Conservation (phyloP, 75 land plant genomes). For the Adiantum capillusveneris region DNA sequence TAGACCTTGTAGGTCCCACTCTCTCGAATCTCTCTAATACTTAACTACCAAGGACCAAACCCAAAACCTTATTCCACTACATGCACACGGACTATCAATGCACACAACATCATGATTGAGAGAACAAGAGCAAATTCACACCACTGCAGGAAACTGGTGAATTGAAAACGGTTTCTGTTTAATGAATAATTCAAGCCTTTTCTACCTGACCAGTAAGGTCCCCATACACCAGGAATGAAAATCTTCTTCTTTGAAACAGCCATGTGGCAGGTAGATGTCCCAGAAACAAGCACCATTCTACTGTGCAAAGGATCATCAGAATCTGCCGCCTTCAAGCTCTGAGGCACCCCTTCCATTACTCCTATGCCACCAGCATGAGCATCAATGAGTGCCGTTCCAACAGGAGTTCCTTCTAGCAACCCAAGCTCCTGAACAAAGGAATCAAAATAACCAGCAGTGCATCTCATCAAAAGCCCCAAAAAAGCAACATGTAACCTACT, state of each 20-base stretch:
- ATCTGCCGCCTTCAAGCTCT: slow-evolving; percentile 28
- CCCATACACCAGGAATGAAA: slow-evolving; percentile 99
- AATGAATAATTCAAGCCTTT: no score
- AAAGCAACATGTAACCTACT: no score
- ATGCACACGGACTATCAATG: no score
- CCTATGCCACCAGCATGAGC: slow-evolving; percentile 99
- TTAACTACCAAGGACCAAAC: no score
- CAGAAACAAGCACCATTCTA: slow-evolving; percentile 93
- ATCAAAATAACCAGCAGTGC: no score
- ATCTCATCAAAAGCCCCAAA: slow-evolving; percentile 7
- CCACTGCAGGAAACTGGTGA: no score
- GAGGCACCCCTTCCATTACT: slow-evolving; percentile 72
- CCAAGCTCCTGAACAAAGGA: slow-evolving; percentile 87
- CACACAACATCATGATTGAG: no score
- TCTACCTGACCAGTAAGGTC: slow-evolving; percentile 97
- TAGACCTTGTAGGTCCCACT: no score
- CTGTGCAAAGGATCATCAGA: slow-evolving; percentile 50
- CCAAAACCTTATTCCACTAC: no score
- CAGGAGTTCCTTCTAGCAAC: slow-evolving; percentile 77
- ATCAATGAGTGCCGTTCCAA: slow-evolving; percentile 85
- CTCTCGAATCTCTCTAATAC: no score
- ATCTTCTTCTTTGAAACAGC: slow-evolving; percentile 63
- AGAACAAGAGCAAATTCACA: no score
- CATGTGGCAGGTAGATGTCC: slow-evolving; percentile 98
- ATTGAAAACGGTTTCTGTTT: no score